Conservation (phyloP, 1,284 basidiomycete species). For the Trametes hirsuta region DNA sequence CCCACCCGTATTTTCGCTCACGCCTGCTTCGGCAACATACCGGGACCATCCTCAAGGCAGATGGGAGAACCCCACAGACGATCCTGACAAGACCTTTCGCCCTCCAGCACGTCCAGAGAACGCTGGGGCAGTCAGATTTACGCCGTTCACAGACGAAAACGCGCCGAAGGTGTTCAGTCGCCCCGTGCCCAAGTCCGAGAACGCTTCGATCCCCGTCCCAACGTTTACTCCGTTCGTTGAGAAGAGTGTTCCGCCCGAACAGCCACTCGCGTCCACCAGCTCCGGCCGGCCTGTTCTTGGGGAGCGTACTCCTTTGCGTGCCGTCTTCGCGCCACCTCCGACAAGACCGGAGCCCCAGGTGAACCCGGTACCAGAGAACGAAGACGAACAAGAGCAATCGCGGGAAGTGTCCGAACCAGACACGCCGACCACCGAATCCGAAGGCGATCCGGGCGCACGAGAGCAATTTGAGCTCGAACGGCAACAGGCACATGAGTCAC, state of each 20-base stretch:
- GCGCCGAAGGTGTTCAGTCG: slow-evolving; percentile 72
- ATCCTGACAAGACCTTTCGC: slow-evolving; percentile 33
- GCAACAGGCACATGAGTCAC: slow-evolving; percentile 14
- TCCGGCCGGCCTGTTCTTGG: slow-evolving; percentile 23
- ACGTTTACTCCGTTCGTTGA: slow-evolving; percentile 51
- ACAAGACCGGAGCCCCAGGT: slow-evolving; percentile 8
- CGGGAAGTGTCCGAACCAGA: slow-evolving; percentile 13
- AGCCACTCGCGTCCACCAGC: slow-evolving; percentile 15
- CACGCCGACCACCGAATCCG: slow-evolving; percentile 25
- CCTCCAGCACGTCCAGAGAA: slow-evolving; percentile 5
- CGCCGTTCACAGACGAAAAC: slow-evolving; percentile 55
- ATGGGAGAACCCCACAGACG: slow-evolving; percentile 50
- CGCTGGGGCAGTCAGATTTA: slow-evolving; percentile 34
- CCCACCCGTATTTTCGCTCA: slow-evolving; percentile 55
- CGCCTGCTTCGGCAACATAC: slow-evolving; percentile 54
- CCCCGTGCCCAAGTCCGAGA: slow-evolving; percentile 52
- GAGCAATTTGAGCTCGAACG: slow-evolving; percentile 19
- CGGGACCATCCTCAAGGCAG: slow-evolving; percentile 30
- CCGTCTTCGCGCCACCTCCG: slow-evolving; percentile 26
- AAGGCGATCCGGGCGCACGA: slow-evolving; percentile 15
- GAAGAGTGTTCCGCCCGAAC: slow-evolving; percentile 3
- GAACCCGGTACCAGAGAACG: slow-evolving; percentile 3
- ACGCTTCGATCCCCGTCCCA: slow-evolving; percentile 25
- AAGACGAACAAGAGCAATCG: slow-evolving; percentile 20
- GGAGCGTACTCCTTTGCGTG: slow-evolving; percentile 31